Evolutionary conservation across 306 rosid species (phyloP), one percentile per base, ranked within the genome.

Genomic region (Oxytropis ochrocephala): DNA sequence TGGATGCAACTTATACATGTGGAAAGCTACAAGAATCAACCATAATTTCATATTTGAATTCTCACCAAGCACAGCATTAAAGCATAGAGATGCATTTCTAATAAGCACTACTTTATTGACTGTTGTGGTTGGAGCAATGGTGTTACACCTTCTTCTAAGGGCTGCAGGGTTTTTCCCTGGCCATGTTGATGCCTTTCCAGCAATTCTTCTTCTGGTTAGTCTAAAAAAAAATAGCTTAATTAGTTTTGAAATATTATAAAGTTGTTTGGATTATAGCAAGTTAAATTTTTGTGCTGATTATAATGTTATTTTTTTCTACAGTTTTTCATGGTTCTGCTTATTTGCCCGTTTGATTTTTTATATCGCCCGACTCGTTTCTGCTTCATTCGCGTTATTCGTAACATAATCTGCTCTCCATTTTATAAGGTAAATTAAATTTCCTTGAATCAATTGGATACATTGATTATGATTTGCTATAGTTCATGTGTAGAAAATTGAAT

Each of bases 1-100:
- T 57, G 99, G 97, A 24, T 95, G 99, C 84, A 88, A 95, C 69
- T 62, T 95, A 10, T 89, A 85, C 81, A 84, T 86, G 88, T 95
- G 99, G 99, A 89, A 86, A 76, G 59, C 47, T 1, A 80, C 88
- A 51, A 84, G 97, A 65, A 87, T 95, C 65, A 91, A 91, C 66
- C 77, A 85, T 61, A 95, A 89, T 70, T 95, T 89, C 86, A 95
- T 95, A 70, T 91, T 95, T 73, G 97, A 89, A 71, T 95, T 89
- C 81, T 82, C 85, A 5, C 88, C 95, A 16, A 84, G 42, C 50
- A 84, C 89, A 0, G 76, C 97, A 0, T 69, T 95, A 4, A 95
- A 82, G 70, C 88, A 95, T 12, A 82, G 88, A 3, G 97, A 95
- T 27, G 87, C 97, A 66, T 95, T 95, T 63, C 89, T 95, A 9